Evolutionary conservation across 108 stramenopile genomes (phyloP), one percentile per base, ranked within the genome.

Genomic region (Nitzschia putrida): DNA sequence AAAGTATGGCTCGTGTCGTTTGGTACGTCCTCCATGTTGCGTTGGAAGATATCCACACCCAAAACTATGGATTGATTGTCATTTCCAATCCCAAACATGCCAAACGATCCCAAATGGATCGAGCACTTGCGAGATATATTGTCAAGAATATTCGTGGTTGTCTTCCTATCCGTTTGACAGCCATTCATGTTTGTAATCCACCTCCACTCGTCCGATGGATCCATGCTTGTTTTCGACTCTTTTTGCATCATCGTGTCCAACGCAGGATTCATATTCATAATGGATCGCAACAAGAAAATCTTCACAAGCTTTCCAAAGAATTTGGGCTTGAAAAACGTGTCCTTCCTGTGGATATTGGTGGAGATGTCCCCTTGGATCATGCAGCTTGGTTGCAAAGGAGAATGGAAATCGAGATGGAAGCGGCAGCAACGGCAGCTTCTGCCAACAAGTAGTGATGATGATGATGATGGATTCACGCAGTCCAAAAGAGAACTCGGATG

Each of bases 141-240:
- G 59, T 79, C 45, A 65, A 59, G 12, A 64, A 57, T 50, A 57
- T 89, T 7, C 66, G 69, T 10, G 84, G 84, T 4, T 85, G 79
- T 41, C 57, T 89, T 16, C 88, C 85, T 0, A 21, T 86, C 0
- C 72, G 85, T 1, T 11, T 89, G 45, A 67, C 74, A 22, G 84
- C 72, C 0, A 42, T 85, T 49, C 88, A 89, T 64, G 41, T 86
- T 3, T 84, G 81, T 52, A 74, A 86, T 49, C 88, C 88, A 14
- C 84, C 87, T 12, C 67, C 34, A 53, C 74, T 89, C 37, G 80
- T 84, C 40, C 66, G 44, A 14, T n/a, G 83, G 3, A 23, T 89
- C 12, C 85, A 82, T 60, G 73, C 85, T 2, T 49, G 85, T 50
- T 59, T 89, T 16, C 83, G 81, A 49, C 18, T 84, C 0, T 72